These are phyloP conservation scores for Sporothrix pseudoabietina DNA, from an alignment of 2,329 filamentous ascomycete species.

Conservation along the genomic window DNA sequence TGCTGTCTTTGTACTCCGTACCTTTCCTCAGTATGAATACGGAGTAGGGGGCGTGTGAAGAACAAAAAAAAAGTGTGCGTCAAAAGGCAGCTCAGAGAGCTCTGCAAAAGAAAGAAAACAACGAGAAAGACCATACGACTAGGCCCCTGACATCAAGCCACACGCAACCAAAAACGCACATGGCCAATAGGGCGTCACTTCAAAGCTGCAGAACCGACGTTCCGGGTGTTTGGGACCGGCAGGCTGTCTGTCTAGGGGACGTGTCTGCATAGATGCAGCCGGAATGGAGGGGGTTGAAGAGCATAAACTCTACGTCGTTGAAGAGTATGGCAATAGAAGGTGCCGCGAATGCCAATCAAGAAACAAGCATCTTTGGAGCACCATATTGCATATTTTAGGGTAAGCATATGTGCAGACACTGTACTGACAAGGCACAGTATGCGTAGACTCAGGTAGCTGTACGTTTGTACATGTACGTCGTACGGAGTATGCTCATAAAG, in stretches of 20 bases:
- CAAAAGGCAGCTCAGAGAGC: neutral
- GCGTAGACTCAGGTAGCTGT: too few relatives aligned
- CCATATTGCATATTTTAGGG: neutral
- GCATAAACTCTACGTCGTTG: neutral
- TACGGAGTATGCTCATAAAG: too few relatives aligned
- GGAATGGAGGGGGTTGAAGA: slow-evolving; percentile 2
- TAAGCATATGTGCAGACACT: neutral
- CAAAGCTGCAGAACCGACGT: neutral
- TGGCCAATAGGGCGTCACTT: neutral
- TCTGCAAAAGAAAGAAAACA: neutral
- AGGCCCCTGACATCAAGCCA: neutral
- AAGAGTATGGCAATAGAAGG: neutral
- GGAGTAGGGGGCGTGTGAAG: neutral
- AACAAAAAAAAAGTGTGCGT: slow-evolving; percentile 3
- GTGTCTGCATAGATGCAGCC: neutral
- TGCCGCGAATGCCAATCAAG: neutral
- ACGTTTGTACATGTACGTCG: neutral
- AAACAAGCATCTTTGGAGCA: neutral
- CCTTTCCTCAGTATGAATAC: neutral
- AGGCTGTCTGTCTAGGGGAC: neutral
- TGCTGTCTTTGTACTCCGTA: neutral
- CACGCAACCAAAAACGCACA: neutral
- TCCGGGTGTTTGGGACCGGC: slow-evolving; percentile 18
- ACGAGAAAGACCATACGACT: neutral
- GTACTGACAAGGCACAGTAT: too few relatives aligned